Conservation (phyloP, 2,329 filamentous ascomycete species). For the Talaromyces sp. region DNA sequence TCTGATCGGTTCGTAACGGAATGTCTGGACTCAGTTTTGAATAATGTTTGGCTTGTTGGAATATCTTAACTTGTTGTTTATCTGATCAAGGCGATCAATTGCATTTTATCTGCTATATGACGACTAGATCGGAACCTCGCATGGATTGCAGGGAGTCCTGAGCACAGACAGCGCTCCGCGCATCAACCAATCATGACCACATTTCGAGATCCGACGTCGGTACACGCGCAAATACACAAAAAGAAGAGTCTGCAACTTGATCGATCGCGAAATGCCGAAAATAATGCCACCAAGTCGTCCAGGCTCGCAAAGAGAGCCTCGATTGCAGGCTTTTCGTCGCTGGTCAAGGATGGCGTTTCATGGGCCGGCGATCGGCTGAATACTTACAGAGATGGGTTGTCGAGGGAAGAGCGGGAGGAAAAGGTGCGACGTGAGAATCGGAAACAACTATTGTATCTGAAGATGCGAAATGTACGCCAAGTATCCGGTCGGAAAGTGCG, state of each 20-base stretch:
- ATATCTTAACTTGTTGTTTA: background rate
- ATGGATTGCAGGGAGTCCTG: slow-evolving; percentile 15
- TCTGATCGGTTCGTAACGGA: background rate
- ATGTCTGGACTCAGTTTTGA: background rate
- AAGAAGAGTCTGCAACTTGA: slow-evolving; percentile 21
- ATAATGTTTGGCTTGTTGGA: background rate
- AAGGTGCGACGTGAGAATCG: slow-evolving; percentile 53
- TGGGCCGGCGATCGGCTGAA: slow-evolving; percentile 36
- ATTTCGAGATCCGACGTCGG: slow-evolving; percentile 30
- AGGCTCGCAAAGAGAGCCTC: slow-evolving; percentile 27
- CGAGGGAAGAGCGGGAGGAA: slow-evolving; percentile 49
- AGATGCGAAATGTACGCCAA: slow-evolving; percentile 61
- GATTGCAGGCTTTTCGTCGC: slow-evolving; percentile 32
- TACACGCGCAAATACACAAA: slow-evolving; percentile 28
- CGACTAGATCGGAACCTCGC: background rate
- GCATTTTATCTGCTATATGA: background rate
- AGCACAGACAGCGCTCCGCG: slow-evolving; percentile 26
- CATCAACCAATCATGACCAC: slow-evolving; percentile 31
- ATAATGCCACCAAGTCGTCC: background rate
- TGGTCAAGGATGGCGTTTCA: slow-evolving; percentile 32
- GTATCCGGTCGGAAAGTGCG: slow-evolving; percentile 15
- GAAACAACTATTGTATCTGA: slow-evolving; percentile 60
- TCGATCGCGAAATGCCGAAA: background rate
- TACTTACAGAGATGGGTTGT: slow-evolving; percentile 52
- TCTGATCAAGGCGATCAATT: background rate